Percentiles rank a stretch among this genome's conserved stretches.
Evolutionary conservation across 176 grass and related monocot species (phyloP).

Genomic region (Zea luxurians): DNA sequence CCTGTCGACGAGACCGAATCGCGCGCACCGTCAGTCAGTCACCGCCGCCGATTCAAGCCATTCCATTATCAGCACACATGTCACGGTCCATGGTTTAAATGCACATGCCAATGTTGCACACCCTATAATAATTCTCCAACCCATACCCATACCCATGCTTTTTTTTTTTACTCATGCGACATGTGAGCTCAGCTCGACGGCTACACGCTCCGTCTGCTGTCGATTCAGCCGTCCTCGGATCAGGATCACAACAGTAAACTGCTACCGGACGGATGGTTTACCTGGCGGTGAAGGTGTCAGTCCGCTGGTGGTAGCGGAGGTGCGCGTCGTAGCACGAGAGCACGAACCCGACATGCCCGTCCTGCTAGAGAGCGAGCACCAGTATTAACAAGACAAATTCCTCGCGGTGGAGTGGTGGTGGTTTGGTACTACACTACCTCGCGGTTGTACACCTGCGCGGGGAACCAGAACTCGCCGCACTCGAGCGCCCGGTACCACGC

Average conservation of each 20-base stretch:
- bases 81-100: background rate
- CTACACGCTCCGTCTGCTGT: background rate
- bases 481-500: conserved; percentile 75
- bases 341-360: conserved; percentile 79
- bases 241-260: conserved; percentile 12
- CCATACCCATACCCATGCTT: background rate
- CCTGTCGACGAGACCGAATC: conserved; percentile 33
- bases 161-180: background rate
- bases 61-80: background rate
- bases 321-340: conserved; percentile 90
- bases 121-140: background rate
- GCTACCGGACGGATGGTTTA: conserved; percentile 15
- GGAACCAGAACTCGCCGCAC: conserved; percentile 77
- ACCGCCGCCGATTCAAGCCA: no score
- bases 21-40: background rate
- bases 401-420: background rate
- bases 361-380: conserved; percentile 47
- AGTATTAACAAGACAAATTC: conserved; percentile 14
- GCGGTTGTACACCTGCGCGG: conserved; percentile 93
- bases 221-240: conserved; percentile 1
- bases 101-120: background rate
- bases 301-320: conserved; percentile 70
- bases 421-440: conserved; percentile 41
- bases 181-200: background rate
- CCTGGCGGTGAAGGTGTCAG: conserved; percentile 87